Conservation (phyloP, 345 rosid species). For the Linum trigynum region DNA sequence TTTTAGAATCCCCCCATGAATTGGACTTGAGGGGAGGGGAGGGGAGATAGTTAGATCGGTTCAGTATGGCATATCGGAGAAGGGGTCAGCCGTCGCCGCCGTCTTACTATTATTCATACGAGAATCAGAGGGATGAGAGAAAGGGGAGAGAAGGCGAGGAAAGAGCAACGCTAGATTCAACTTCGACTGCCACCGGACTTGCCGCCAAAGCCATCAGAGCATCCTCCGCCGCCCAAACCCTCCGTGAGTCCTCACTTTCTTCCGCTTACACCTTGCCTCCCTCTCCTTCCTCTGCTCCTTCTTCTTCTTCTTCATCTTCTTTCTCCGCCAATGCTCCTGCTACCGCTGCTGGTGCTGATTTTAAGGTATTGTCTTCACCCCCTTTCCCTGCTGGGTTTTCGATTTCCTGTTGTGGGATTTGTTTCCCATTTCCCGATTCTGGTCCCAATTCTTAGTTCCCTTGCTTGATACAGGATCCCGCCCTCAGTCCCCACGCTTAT, state of each 20-base stretch:
- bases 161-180: background rate
- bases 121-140: background rate
- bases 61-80: background rate
- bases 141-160: conserved; percentile 2
- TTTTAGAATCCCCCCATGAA: no score
- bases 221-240: conserved; percentile 22
- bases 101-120: background rate
- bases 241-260: conserved; percentile 26
- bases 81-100: background rate
- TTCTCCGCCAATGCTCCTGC: background rate
- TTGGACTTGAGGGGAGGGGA: no score
- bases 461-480: background rate
- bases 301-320: background rate
- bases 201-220: conserved; percentile 26
- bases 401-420: background rate
- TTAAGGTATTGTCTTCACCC: background rate
- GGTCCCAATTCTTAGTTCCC: background rate
- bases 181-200: conserved; percentile 11
- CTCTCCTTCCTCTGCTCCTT: conserved; percentile 6
- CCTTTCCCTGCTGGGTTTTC: background rate
- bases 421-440: background rate
- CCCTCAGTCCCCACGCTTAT: conserved; percentile 26
- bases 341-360: background rate
- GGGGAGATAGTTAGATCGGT: background rate
- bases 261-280: conserved; percentile 21